A percentile compares a stretch with the other conserved stretches of the same genome.
Conservation (phyloP, 257 asterid genomes). For the Nicotiana tomentosiformis region DNA sequence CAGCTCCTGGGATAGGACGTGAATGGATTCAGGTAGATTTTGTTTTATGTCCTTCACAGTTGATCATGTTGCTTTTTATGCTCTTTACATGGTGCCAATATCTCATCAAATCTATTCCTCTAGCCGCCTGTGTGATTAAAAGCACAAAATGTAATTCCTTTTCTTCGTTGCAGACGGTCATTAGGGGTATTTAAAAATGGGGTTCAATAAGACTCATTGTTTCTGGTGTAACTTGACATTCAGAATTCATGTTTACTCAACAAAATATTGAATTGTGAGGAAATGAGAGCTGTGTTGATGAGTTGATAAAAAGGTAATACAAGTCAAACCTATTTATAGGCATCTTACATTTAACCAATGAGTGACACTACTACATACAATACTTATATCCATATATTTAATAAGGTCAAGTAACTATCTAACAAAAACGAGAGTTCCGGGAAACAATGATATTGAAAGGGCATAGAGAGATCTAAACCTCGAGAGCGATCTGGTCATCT, state of each 20-base stretch:
- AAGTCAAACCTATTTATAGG: background rate
- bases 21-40: slow-evolving; percentile 65
- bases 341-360: slow-evolving; percentile 1
- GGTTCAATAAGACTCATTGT: background rate
- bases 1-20: slow-evolving; percentile 29
- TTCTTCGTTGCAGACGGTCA: background rate
- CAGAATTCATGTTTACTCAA: background rate
- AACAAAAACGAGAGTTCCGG: background rate
- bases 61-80: background rate
- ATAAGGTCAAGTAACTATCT: background rate
- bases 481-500: background rate
- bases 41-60: background rate
- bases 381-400: background rate
- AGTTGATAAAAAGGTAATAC: background rate
- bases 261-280: background rate
- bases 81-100: background rate
- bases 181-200: background rate
- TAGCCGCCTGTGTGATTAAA: background rate
- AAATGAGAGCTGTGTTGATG: background rate
- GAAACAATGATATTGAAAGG: background rate
- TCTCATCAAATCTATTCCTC: background rate
- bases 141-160: background rate
- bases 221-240: slow-evolving; percentile 3
- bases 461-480: background rate
- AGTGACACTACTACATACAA: background rate